Percentiles rank a stretch among this genome's conserved stretches.
Evolutionary conservation across 108 stramenopile species (phyloP).

Genomic region (Stephanodiscus minutulus): DNA sequence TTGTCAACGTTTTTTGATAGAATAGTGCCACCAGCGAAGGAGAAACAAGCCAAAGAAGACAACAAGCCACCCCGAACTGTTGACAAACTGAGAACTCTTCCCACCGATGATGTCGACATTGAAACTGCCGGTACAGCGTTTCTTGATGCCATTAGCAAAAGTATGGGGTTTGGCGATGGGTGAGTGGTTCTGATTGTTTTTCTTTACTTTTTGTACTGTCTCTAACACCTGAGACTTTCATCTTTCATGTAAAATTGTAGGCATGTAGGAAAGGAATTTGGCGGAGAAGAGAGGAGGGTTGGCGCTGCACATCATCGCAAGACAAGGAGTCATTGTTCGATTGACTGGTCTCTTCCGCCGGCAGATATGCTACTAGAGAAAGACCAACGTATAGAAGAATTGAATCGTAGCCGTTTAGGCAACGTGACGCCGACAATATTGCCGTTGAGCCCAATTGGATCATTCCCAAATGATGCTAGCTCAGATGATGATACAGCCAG

Average conservation of each 20-base stretch:
- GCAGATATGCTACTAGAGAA: conserved; percentile 46
- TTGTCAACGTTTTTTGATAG: conserved; percentile 29
- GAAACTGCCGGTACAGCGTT: conserved; percentile 77
- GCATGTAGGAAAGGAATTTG: conserved; percentile 25
- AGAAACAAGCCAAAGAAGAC: conserved; percentile 4
- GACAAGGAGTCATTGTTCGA: conserved; percentile 76
- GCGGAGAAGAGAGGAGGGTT: conserved; percentile 69
- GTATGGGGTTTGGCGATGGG: conserved; percentile 54
- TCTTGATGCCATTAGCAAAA: conserved; percentile 75
- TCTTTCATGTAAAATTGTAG: background rate
- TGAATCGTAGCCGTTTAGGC: conserved; percentile 31
- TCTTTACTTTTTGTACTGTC: background rate
- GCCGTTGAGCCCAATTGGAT: conserved; percentile 26
- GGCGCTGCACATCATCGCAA: conserved; percentile 83
- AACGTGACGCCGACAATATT: conserved; percentile 1
- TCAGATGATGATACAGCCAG: conserved; percentile 9
- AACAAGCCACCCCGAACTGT: background rate
- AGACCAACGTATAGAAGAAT: conserved; percentile 49
- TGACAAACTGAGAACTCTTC: conserved; percentile 41
- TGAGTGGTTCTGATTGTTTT: conserved; percentile 39
- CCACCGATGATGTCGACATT: conserved; percentile 73
- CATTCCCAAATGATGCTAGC: conserved; percentile 36
- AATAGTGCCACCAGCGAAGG: background rate
- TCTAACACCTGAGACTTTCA: background rate
- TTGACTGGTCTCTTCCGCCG: conserved; percentile 87